These are phyloP conservation scores for Paramecium primaurelia DNA, from an alignment of 73 alveolate species.

Conservation along the genomic window DNA sequence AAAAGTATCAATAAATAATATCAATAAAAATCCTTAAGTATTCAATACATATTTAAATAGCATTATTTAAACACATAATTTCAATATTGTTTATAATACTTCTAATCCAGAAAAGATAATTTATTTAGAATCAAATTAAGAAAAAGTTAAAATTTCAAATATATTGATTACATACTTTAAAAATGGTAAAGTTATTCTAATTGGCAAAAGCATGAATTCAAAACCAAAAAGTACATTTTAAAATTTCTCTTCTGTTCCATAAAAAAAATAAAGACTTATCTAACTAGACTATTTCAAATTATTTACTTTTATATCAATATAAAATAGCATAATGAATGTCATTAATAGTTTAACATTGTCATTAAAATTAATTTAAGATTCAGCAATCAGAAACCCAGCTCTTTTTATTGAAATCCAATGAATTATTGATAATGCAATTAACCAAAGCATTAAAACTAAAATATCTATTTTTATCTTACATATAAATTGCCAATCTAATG, in stretches of 20 bases:
- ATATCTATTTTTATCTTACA: background rate
- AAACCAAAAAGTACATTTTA: background rate
- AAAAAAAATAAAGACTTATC: constrained; percentile 1
- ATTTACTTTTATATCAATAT: background rate
- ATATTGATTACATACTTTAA: background rate
- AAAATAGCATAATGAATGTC: background rate
- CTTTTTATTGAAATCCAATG: constrained; percentile 28
- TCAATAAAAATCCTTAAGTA: background rate
- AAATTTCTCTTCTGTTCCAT: background rate
- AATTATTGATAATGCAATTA: background rate
- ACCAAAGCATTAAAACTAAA: background rate
- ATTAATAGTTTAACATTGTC: background rate
- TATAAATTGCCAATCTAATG: background rate
- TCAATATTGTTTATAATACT: background rate
- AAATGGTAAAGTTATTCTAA: background rate
- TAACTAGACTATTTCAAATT: background rate
- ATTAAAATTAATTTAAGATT: background rate
- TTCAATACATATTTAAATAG: background rate
- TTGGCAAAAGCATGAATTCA: background rate
- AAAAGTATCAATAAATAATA: background rate
- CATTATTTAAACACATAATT: background rate
- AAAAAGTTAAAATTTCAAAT: background rate
- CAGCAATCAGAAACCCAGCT: constrained; percentile 5
- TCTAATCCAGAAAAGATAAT: background rate
- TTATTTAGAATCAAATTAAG: background rate